Evolutionary conservation across 2,329 filamentous ascomycete species (phyloP), one percentile per base, ranked within the genome.

Genomic region (Ophiostoma australiae): DNA sequence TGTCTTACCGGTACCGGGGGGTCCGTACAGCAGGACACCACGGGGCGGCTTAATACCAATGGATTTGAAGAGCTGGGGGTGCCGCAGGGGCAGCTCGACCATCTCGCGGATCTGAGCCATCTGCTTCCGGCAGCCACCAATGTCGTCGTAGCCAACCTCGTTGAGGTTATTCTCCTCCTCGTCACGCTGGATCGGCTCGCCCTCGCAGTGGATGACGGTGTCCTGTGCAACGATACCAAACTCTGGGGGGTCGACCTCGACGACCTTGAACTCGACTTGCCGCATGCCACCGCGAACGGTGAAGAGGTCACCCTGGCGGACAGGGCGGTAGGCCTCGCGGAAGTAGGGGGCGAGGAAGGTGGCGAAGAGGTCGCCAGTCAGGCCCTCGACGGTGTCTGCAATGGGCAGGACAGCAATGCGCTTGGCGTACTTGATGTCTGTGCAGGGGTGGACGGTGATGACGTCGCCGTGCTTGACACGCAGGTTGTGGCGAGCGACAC

Each of bases 391-490:
- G 75, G 96, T 98, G 81, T 99, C 95, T 80, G 95, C 94, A 78
- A 99, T 98, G 73, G 95, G 95, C 67, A 99, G 91, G 73, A 99
- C 95, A 73, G 95, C 95, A 80, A 99, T 97, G 78, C 95, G 93
- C 88, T 99, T 99, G 82, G 96, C 95, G 81, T 99, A 99, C 97
- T 99, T 99, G 86, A 99, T 99, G 81, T 99, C 95, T 23, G 95
- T 94, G 85, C 95, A 99, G 70, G 96, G 89, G 83, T 98, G 93
- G 75, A 99, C 93, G 73, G 94, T 97, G 82, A 99, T 91, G 79
- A 98, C 92, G 80, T 99, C 95, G 79, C 95, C 95, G 79, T 97
- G 94, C 89, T 98, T 98, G 78, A 99, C 94, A 72, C 95, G 91
- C 74, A 99, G 88, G 83, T 99, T 99, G 87, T 98, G 95, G 80